Base-by-base conservation (phyloP, 2,329 filamentous ascomycete species). In the Podosphaera leucotricha region DNA sequence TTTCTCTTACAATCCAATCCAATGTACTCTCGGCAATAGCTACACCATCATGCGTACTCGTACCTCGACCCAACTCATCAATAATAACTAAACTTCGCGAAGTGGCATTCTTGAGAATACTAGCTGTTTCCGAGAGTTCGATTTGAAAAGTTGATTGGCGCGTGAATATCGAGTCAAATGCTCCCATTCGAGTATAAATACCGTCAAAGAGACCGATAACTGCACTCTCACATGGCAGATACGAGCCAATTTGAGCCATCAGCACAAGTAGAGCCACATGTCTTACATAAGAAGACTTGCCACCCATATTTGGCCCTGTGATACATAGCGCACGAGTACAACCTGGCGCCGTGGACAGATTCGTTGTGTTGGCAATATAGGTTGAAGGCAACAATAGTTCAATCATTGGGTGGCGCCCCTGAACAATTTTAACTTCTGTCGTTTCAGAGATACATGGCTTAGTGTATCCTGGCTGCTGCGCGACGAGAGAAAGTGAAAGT, bases 111-210 rank as follows among this genome's bases (percentile, higher is more conserved):
- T 90, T 87, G 20, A 98, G 69, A 52, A 98, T 94, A 48, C 85
- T 77, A 1, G 80, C 77, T 1, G 90, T 95, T 61, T 98, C 90
- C 30, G 78, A 84, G 2, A 98, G 72, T 59, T 98, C 90, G 44
- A 98, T 86, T 85, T 95, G 94, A 64, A 98, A 98, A 11, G 90
- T 98, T 20, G 75, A 82, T 62, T 98, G 90, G 54, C 85, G 85
- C 3, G 83, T 80, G 59, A 95, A 80, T 64, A 98, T 83, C 58
- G 94, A 95, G 62, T 98, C 90, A 53, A 82, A 82, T 2, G 90
- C 90, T 44, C 90, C 57, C 90, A 94, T 94, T 51, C 90, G 81
- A 0, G 90, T 94, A 65, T 87, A 83, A 40, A 98, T 83, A 6
- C 84, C 84, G 59, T 98, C 90, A 30, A 87, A 68, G 21, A 87